These are phyloP conservation scores for Wallemia ichthyophaga DNA, from an alignment of 1,284 basidiomycete species.

Conservation along the genomic window DNA sequence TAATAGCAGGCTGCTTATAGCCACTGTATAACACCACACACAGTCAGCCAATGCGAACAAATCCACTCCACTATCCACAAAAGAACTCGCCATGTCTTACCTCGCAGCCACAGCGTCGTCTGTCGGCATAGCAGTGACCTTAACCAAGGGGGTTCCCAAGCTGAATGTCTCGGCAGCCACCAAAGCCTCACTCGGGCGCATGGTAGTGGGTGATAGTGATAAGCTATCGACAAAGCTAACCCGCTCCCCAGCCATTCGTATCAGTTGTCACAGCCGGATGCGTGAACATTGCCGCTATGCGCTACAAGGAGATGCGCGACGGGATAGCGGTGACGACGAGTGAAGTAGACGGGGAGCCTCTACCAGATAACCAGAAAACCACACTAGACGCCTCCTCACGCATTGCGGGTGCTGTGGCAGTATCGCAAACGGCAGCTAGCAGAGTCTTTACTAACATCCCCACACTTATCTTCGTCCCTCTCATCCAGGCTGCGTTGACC, in stretches of 20 bases:
- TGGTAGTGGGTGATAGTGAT: neutral
- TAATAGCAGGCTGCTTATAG: constrained; percentile 6
- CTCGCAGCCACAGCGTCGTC: constrained; percentile 21
- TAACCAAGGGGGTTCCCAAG: constrained; percentile 19
- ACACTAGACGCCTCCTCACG: constrained; percentile 1
- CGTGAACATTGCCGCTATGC: constrained; percentile 22
- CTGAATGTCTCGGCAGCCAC: constrained; percentile 11
- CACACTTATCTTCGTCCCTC: constrained; percentile 22
- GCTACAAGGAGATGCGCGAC: neutral
- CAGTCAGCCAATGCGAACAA: constrained; percentile 19
- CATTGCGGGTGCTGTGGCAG: constrained; percentile 20
- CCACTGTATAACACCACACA: neutral
- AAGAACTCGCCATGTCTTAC: constrained; percentile 21
- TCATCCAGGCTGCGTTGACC: constrained; percentile 19
- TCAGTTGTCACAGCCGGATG: constrained; percentile 21
- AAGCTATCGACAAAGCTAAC: constrained; percentile 2
- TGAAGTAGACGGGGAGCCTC: neutral
- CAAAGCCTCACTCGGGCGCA: constrained; percentile 13
- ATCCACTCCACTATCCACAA: constrained; percentile 18
- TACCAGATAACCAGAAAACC: neutral
- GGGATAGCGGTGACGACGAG: neutral
- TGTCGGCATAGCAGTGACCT: constrained; percentile 21
- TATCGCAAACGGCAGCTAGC: constrained; percentile 21
- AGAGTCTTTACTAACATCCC: constrained; percentile 24
- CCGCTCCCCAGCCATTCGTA: constrained; percentile 22